Evolutionary conservation across 257 asterid species (phyloP), one percentile per base, ranked within the genome.

Genomic region (Capsicum pubescens): DNA sequence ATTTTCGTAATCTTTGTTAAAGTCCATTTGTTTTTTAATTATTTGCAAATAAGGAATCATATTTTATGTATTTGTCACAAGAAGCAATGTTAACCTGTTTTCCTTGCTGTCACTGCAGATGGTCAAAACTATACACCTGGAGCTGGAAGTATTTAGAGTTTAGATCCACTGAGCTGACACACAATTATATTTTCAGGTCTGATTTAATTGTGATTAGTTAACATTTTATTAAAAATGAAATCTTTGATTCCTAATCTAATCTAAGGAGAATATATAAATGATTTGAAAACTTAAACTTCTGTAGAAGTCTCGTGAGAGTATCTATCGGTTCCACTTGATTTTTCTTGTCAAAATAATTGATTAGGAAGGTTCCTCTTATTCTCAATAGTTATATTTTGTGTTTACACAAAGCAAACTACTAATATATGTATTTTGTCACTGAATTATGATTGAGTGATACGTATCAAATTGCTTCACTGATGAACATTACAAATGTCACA

Each of bases 91-190:
- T 26, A 26, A 48, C 9, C 63, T 9, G 50, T 77, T 77, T 77
- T 54, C 66, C 64, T 54, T 26, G 6, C 64, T 54, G 82, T 26
- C 64, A 77, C 50, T 54, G 50, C 82, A 52, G 46, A 52, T 26
- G 64, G 64, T 77, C 66, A 77, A 77, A 68, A 77, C 42, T 77
- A 35, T 77, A 77, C 82, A 77, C 44, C 48, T 54, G 63, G 60
- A 77, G 3, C 48, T 54, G 63, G 60, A 77, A 4, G 15, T 54
- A 13, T 35, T 44, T 44, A 16, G 55, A 69, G 9, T 69, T 69
- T 50, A 76, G 82, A 54, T 54, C 64, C 50, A 8, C 50, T 3
- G 26, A 77, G 55, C 55, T 69, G 78, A 69, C 55, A 69, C 78
- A 69, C 8, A 14, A 77, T 54, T 54, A 26, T 54, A 77, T 13